A percentile compares a stretch with the other conserved stretches of the same genome.
Conservation (phyloP, 495 filamentous ascomycete species). For the Penicillium silybi region DNA sequence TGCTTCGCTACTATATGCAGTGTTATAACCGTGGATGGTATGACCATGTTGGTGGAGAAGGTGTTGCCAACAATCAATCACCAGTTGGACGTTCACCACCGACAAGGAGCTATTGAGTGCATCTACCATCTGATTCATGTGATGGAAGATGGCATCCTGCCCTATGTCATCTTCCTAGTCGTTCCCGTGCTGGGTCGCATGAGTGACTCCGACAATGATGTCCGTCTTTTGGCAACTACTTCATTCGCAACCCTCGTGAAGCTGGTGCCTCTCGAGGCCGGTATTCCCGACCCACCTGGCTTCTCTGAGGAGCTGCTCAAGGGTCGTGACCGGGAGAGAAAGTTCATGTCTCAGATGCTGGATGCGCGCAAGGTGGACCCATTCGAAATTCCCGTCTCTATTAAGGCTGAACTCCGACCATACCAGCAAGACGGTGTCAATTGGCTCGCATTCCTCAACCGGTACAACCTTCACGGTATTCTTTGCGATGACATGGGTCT, state of each 20-base stretch:
- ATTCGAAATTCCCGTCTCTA: constrained; percentile 89
- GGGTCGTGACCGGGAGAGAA: constrained; percentile 86
- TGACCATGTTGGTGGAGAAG: constrained; percentile 93
- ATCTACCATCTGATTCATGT: constrained; percentile 96
- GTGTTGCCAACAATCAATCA: constrained; percentile 89
- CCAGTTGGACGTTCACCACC: constrained; percentile 73
- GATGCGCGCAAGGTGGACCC: constrained; percentile 93
- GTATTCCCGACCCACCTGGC: constrained; percentile 93
- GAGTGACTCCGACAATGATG: constrained; percentile 96
- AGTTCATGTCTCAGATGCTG: constrained; percentile 94
- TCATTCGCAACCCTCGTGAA: constrained; percentile 97
- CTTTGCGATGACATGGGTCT: constrained; percentile 99
- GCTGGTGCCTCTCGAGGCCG: constrained; percentile 96
- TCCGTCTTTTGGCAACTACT: constrained; percentile 90
- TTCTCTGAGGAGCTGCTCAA: constrained; percentile 82
- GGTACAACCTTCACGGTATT: constrained; percentile 95
- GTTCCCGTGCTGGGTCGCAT: constrained; percentile 98
- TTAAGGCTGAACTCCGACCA: constrained; percentile 91
- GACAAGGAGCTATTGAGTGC: constrained; percentile 90
- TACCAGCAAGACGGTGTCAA: constrained; percentile 99
- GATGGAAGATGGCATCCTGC: constrained; percentile 94
- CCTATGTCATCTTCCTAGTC: constrained; percentile 98
- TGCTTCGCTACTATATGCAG: constrained; percentile 97
- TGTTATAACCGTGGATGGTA: constrained; percentile 87
- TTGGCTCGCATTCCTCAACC: constrained; percentile 97